phyloP scores from a whole-genome alignment of 805 yeast genomes.

The Ogataea chonburiensis region DNA sequence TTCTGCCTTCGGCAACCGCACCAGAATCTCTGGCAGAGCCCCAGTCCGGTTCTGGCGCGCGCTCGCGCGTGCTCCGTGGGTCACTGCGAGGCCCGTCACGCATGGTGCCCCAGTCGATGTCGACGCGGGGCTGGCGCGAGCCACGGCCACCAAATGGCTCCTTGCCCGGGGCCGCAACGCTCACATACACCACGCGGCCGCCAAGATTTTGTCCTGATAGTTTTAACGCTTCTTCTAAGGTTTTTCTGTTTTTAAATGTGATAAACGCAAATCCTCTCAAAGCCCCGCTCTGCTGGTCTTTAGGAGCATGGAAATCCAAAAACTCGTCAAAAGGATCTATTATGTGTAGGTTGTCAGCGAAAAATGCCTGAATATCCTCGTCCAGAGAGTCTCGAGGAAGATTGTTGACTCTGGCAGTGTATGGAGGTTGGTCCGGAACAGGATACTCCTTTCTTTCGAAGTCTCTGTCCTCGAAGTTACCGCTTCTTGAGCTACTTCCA shows the following conservation, averaged over 20 bases:
- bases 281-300: conserved; percentile 62
- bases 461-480: conserved; percentile 26
- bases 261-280: conserved; percentile 58
- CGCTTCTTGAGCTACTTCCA: conserved; percentile 7
- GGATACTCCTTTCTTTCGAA: conserved; percentile 69
- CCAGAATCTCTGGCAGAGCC: conserved; percentile 33
- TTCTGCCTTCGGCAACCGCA: conserved; percentile 23
- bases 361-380: conserved; percentile 57
- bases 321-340: conserved; percentile 51
- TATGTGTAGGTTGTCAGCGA: conserved; percentile 51
- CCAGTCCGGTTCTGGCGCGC: conserved; percentile 52
- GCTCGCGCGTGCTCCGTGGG: conserved; percentile 22
- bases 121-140: conserved; percentile 31
- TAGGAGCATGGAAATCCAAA: conserved; percentile 68
- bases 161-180: conserved; percentile 59
- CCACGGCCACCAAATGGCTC: conserved; percentile 30
- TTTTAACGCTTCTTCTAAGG: conserved; percentile 50
- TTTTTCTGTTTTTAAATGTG: conserved; percentile 45
- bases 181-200: conserved; percentile 52
- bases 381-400: conserved; percentile 81
- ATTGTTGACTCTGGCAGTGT: conserved; percentile 82
- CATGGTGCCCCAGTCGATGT: conserved; percentile 59
- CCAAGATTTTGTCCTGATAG: conserved; percentile 44
- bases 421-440: conserved; percentile 90
- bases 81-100: conserved; percentile 33